Evolutionary conservation across 2,329 filamentous ascomycete genomes (phyloP).

Genomic region (Dothiorella sarmentorum): DNA sequence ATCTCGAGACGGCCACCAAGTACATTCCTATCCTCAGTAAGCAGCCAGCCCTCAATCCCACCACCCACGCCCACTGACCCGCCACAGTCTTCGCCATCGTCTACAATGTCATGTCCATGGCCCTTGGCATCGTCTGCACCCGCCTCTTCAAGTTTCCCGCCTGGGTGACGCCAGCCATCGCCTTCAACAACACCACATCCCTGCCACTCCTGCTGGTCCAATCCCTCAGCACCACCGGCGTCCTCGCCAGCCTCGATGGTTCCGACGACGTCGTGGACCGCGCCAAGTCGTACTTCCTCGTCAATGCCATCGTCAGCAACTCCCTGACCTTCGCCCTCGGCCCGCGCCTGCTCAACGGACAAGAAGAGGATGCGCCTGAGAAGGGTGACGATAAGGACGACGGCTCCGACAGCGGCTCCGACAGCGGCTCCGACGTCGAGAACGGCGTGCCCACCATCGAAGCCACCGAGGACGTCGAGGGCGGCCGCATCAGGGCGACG

Average conservation of each 20-base stretch:
- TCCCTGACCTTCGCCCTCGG: constrained; percentile 63
- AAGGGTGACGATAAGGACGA: constrained; percentile 26
- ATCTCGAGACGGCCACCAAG: constrained; percentile 44
- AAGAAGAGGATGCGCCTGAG: constrained; percentile 39
- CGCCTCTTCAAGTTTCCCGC: constrained; percentile 48
- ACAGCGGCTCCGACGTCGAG: not conserved
- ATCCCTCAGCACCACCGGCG: constrained; percentile 54
- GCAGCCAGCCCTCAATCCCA: constrained; percentile 21
- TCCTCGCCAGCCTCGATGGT: constrained; percentile 48
- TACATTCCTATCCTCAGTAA: constrained; percentile 50
- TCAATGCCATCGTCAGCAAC: constrained; percentile 62
- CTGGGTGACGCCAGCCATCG: constrained; percentile 53
- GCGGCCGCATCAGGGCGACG: constrained; percentile 20
- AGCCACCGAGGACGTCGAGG: constrained; percentile 20
- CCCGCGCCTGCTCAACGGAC: constrained; percentile 53
- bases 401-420: constrained; percentile 20
- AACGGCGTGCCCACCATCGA: not conserved
- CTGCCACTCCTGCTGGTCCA: constrained; percentile 52
- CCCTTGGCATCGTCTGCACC: constrained; percentile 44
- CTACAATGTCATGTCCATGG: constrained; percentile 50
- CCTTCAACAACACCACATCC: constrained; percentile 58
- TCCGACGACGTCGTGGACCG: constrained; percentile 51
- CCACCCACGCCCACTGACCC: constrained; percentile 12
- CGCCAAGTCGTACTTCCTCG: constrained; percentile 63
- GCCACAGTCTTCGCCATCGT: constrained; percentile 48